phyloP scores from a whole-genome alignment of 768 basidiomycete genomes.

The Boletus rex-veris region DNA sequence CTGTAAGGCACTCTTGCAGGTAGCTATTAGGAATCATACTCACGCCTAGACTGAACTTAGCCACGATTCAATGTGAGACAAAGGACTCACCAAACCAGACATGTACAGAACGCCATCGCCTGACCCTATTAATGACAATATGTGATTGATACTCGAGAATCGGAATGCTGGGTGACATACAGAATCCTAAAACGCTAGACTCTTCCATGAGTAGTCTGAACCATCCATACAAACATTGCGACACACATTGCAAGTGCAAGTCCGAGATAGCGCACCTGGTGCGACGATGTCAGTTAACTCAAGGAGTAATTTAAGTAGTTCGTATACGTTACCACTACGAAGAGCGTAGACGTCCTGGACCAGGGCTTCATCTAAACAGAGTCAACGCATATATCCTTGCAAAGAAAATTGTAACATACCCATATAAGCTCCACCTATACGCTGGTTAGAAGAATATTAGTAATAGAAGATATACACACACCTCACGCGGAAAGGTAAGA shows the following conservation, averaged over 20 bases:
- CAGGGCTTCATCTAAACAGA: constrained; percentile 9
- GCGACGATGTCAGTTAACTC: not conserved
- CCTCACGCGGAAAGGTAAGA: constrained; percentile 9
- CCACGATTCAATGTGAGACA: not conserved
- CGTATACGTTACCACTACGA: constrained; percentile 5
- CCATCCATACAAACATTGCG: not conserved
- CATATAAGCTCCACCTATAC: constrained; percentile 9
- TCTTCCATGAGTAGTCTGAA: not conserved
- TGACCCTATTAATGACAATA: not conserved
- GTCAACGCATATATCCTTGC: not conserved
- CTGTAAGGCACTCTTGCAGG: not conserved
- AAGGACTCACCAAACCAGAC: not conserved
- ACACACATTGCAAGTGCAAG: constrained; percentile 6
- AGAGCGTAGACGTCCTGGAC: constrained; percentile 9
- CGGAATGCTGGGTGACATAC: not conserved
- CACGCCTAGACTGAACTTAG: constrained; percentile 5
- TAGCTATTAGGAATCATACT: not conserved
- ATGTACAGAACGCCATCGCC: not conserved
- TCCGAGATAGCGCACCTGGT: constrained; percentile 8
- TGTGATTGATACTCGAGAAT: not conserved
- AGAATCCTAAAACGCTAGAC: not conserved
- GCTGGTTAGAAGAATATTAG: not conserved
- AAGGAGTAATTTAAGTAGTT: not conserved
- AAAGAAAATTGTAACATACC: not conserved
- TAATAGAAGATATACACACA: not conserved